Evolutionary conservation across 352 stramenopile genomes (phyloP).

Genomic region (Peronospora destructor): DNA sequence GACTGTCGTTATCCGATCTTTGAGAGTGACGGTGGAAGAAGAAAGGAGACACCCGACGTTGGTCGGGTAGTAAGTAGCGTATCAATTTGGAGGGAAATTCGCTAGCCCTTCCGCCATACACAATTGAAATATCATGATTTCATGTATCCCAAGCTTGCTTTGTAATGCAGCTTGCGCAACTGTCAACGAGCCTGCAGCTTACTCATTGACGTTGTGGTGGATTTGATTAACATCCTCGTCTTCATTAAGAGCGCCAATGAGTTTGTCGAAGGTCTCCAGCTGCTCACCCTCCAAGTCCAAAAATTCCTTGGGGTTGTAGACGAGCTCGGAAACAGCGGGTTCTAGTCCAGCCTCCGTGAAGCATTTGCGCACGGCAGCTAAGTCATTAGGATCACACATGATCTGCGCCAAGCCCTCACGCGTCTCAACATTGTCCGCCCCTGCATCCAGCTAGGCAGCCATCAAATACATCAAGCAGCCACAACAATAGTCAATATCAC

Average conservation of each 20-base stretch:
- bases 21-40: conserved; percentile 11
- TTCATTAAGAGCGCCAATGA: conserved; percentile 66
- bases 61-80: conserved; percentile 29
- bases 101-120: conserved; percentile 15
- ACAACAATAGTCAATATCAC: conserved; percentile 2
- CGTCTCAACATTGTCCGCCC: conserved; percentile 63
- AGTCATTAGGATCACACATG: conserved; percentile 58
- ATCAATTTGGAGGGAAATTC: conserved; percentile 31
- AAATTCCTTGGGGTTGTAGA: conserved; percentile 79
- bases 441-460: conserved; percentile 47
- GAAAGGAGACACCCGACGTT: conserved; percentile 12
- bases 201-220: conserved; percentile 81
- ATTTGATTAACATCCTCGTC: conserved; percentile 79
- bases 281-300: conserved; percentile 48
- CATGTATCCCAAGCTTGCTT: conserved; percentile 1
- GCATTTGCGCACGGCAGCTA: conserved; percentile 49
- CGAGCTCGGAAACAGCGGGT: conserved; percentile 65
- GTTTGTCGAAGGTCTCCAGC: conserved; percentile 62
- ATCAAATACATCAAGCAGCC: conserved; percentile 1
- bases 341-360: conserved; percentile 53
- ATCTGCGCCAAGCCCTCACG: conserved; percentile 60
- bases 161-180: background rate
- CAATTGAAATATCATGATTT: conserved; percentile 19
- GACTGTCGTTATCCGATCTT: conserved; percentile 35
- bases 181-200: conserved; percentile 1